Conservation (phyloP, 768 basidiomycete species). For the Calocybe cyanea region DNA sequence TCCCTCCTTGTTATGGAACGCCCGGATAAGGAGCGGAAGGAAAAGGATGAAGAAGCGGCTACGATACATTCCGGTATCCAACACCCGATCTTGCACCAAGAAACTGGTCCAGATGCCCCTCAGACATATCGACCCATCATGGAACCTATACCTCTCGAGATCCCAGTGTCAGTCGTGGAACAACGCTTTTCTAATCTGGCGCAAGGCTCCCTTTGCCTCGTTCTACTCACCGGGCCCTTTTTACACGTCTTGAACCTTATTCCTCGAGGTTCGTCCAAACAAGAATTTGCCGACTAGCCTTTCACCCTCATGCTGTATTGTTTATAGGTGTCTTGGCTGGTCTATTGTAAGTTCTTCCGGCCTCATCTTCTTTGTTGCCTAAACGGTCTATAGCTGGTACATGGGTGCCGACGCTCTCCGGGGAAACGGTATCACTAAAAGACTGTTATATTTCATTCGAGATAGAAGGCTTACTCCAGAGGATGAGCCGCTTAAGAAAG, state of each 20-base stretch:
- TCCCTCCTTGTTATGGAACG: slow-evolving; percentile 71
- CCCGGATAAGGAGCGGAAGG: slow-evolving; percentile 32
- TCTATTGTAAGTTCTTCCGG: background rate
- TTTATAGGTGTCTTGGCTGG: slow-evolving; percentile 54
- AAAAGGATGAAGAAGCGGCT: slow-evolving; percentile 31
- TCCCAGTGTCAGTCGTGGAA: slow-evolving; percentile 78
- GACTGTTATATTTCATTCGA: slow-evolving; percentile 73
- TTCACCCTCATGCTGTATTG: slow-evolving; percentile 25
- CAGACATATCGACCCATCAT: slow-evolving; percentile 9
- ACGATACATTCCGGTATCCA: slow-evolving; percentile 10
- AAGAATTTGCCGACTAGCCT: slow-evolving; percentile 10
- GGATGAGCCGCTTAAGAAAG: slow-evolving; percentile 69
- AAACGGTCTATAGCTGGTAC: slow-evolving; percentile 59
- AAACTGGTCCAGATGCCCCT: slow-evolving; percentile 4
- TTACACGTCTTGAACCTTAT: slow-evolving; percentile 76
- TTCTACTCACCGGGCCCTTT: slow-evolving; percentile 79
- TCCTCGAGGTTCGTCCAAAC: slow-evolving; percentile 47
- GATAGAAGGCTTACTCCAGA: slow-evolving; percentile 61
- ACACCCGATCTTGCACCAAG: background rate
- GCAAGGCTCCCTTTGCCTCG: slow-evolving; percentile 75
- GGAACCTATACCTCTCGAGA: slow-evolving; percentile 29
- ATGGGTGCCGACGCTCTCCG: slow-evolving; percentile 86
- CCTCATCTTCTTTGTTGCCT: background rate
- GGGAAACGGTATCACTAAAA: slow-evolving; percentile 79
- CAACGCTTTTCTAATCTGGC: slow-evolving; percentile 91